Base-by-base conservation (phyloP, 306 rosid genomes). In the Cyclanthera cordifolia region DNA sequence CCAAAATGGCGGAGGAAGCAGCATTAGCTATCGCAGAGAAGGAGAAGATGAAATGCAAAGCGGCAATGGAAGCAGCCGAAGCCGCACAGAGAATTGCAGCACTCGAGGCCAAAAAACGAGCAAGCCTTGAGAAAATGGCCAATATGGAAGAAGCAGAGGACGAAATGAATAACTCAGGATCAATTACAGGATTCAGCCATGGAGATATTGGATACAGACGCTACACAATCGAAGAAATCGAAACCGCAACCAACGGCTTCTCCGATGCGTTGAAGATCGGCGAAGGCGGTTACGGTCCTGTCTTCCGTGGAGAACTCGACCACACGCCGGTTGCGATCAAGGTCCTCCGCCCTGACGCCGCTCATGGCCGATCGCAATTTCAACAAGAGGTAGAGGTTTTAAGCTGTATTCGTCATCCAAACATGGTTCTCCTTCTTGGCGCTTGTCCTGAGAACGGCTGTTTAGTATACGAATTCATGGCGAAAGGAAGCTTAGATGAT, bases 261-360 rank as follows among this genome's bases (percentile, higher is more conserved):
- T 19, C 81, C 0, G 69, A 56, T 16, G 39, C 81, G 34, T 79
- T 76, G 58, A 88, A 86, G 76, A 82, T 91, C 12, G 96, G 97
- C 0, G 97, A 91, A 85, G 96, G 97, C 54, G 96, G 96, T 51
- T 91, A 88, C 55, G 97, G 96, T 7, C 96, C 97, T 0, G 96
- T 88, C 21, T 91, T 68, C 69, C 77, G 73, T 60, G 76, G 86
- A 52, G 87, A 86, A 72, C 79, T 91, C 52, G 95, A 86, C 76
- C 96, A 88, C 83, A 91, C 97, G 0, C 64, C 72, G 10, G 96
- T 91, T 14, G 97, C 97, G 11, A 74, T 90, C 23, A 90, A 90
- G 79, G 85, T 88, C 66, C 82, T 88, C 4, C 82, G 81, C 32
- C 88, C 93, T 10, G 89, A 82, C 57, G 95, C 97, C 50, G 84